Evolutionary conservation across 352 stramenopile genomes (phyloP), one percentile per base, ranked within the genome.

Genomic region (Pythium brassicae): DNA sequence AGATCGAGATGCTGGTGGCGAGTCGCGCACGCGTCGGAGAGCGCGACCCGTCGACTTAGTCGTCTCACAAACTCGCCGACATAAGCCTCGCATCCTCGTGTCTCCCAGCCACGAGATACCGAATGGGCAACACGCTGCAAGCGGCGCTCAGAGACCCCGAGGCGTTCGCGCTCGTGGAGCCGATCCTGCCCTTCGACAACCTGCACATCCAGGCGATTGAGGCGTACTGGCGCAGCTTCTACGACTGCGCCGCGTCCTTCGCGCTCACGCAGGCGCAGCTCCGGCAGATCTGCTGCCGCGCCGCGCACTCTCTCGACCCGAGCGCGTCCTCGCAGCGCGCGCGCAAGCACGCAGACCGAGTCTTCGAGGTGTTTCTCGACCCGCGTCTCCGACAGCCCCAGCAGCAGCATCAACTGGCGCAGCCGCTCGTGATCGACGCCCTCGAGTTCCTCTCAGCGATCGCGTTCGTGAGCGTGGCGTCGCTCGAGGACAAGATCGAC

Each of bases 161-260:
- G 34, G 54, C 60, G 1, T 72, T 84, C n/a, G 63, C 40, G 39
- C 69, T 92, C 42, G 70, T 60, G 26, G 75, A 90, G 15, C 80
- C 65, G 32, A 77, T 92, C 50, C 37, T 83, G 10, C 78, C 85
- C 17, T 95, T 86, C 51, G 82, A 92, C 54, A 85, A 90, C 57
- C 72, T 95, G 32, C 67, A 66, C 6, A 62, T 89, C 22, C 60
- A 61, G 20, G 79, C 87, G 57, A 74, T 95, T n/a, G 83, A 95
- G 61, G 69, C 68, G 44, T 86, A 89, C 55, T 95, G 85, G 85
- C 79, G 79, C 37, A 84, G 67, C 52, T 95, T 95, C 64, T 95
- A 89, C 60, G 81, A 92, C 60, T 76, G 78, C 55, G 81, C 81
- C 15, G 69, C 71, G 58, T 85, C 72, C 19, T 93, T 93, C 23